Evolutionary conservation across 2,329 filamentous ascomycete species (phyloP), one percentile per base, ranked within the genome.

Genomic region (Xylariaceae sp.): DNA sequence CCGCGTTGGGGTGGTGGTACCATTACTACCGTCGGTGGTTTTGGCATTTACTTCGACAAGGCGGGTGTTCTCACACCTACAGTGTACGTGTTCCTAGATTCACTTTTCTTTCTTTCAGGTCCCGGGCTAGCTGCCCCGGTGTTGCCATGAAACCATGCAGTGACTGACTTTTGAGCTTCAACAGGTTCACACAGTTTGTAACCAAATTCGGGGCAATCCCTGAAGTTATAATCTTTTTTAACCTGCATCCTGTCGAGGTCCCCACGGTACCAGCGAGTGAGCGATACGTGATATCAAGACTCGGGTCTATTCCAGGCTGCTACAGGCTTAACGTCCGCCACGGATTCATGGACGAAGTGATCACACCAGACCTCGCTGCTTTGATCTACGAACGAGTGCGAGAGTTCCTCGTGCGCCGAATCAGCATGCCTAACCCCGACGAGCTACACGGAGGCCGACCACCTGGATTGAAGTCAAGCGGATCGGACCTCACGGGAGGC

Each of bases 21-120:
- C 13, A 61, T 77, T 8, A 76, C 74, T 26, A 72, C 71, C 0
- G 79, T 81, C 49, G 75, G 74, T 52, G 88, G 76, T 26, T 77
- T 81, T 6, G 87, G 85, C 1, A 83, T 92, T 51, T 91, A 89
- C 73, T 90, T 92, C 67, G 88, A 92, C 71, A 91, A 92, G 70
- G 77, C 81, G 1, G 87, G 87, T 41, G 78, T 81, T 36, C 78
- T 79, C 5, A 81, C 80, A 0, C 86, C 85, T 1, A 79, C 78
- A 7, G 84, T 86, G 9, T 57, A 51, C 19, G 54, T 22, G 22
- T 37, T 43, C 13, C 15, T 13, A 9, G 2, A 44, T 18, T 26
- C 8, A 5, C 26, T 26, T 26, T 5, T 26, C 26, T 26, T 8
- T 26, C 26, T 8, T 26, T 26, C 26, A 26, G 8, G 8, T 5